Percentiles rank a stretch among this genome's conserved stretches.
Conservation (phyloP, 139 green algal species). For the Chlamydomonas incerta region DNA sequence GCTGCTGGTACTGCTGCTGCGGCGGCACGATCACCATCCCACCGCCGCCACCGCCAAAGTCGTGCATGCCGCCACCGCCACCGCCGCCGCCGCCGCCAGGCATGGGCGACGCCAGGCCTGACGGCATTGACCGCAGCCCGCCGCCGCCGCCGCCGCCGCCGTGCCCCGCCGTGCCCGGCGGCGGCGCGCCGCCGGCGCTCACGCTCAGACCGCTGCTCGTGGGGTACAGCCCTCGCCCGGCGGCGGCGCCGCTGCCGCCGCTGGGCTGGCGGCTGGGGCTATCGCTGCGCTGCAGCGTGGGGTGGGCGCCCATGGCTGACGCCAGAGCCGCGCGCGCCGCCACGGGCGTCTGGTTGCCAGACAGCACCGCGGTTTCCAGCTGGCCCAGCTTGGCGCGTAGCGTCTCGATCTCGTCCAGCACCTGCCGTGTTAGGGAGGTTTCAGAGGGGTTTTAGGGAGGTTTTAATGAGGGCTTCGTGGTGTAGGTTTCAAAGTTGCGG, state of each 20-base stretch:
- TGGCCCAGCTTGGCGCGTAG: constrained; percentile 46
- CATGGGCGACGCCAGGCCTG: neutral
- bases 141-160: too few species aligned
- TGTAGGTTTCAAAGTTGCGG: too few species aligned
- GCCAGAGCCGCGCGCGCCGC: constrained; percentile 15
- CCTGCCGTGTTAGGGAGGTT: too few species aligned
- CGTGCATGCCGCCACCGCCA: too few species aligned
- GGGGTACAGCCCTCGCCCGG: neutral
- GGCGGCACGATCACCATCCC: too few species aligned
- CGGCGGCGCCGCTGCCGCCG: too few species aligned
- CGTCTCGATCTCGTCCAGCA: constrained; percentile 63
- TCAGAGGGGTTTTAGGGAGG: too few species aligned
- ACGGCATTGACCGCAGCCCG: neutral
- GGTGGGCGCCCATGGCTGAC: neutral
- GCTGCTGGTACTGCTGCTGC: too few species aligned
- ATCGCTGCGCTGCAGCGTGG: neutral
- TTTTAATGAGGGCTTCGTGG: too few species aligned
- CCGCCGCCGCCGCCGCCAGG: too few species aligned
- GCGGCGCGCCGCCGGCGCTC: neutral
- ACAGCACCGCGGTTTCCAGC: constrained; percentile 51
- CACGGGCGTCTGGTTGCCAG: constrained; percentile 15
- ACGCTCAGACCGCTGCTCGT: too few species aligned
- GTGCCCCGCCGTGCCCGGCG: neutral
- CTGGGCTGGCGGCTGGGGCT: neutral
- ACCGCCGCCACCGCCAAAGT: too few species aligned